Evolutionary conservation across 176 grass and related monocot genomes (phyloP), one percentile per base, ranked within the genome.

Genomic region (Miscanthus lutarioriparius): DNA sequence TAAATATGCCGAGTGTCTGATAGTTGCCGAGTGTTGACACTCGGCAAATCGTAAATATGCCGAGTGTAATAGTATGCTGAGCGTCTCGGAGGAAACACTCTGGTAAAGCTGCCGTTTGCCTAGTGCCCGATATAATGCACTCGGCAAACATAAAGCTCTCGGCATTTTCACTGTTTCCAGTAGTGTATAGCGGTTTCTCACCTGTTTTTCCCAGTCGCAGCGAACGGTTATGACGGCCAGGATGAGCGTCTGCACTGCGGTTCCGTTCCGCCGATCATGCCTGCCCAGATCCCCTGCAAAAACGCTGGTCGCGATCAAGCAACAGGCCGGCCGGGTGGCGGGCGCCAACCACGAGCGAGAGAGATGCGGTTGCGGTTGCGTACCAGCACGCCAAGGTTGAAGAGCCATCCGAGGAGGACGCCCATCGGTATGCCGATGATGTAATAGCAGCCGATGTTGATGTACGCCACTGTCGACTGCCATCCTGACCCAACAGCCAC

Each of bases 261-360:
- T 97, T 85, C 94, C 94, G 94, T 97, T 85, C 94, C 94, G 43
- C 88, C 80, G 43, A 97, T 97, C 94, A 97, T 97, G 11, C 94
- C 94, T 10, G 85, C 92, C 94, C 94, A 97, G 35, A 97, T 94
- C 3, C 94, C 94, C 94, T 97, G 44, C 68, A 49, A 35, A 35
- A 35, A 17, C 36, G 36, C 36, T 37, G 36, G 36, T 4, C 81
- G 13, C 7, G 16, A 35, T 35, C 19, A 67, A 80, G 20, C 9
- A 43, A 11, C 40, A 39, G 35, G 4, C 66, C 11, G 17, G 5
- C 28, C 28, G 28, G 28, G 28, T 30, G 4, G 17, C n/a, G n/a
- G n/a, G n/a, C n/a, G n/a, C 11, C 5, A 4, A 35, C 17, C 17
- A 45, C 20, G 54, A 49, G 40, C 66, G 23, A 2, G 66, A 38